Percentiles rank a stretch among this genome's conserved stretches.
Evolutionary conservation across 179 eudicot species (phyloP).

Genomic region (Beta lomatogona): DNA sequence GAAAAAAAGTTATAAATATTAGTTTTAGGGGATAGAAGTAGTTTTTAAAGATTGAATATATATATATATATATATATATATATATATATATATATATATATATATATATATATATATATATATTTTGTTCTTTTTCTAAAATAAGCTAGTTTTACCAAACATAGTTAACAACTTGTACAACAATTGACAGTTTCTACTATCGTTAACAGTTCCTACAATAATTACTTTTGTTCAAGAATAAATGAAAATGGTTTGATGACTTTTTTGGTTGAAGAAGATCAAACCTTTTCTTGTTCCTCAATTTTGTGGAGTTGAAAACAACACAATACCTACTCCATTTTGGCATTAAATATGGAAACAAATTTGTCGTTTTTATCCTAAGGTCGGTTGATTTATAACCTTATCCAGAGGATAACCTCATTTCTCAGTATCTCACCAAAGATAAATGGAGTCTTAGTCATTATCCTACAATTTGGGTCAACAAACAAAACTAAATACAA

Average conservation of each 20-base stretch:
- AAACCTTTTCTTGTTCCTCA: not conserved
- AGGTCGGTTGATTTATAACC: constrained; percentile 23
- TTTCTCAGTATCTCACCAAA: not conserved
- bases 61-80: too few relatives aligned
- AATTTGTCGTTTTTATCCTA: constrained; percentile 15
- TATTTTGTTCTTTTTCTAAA: too few relatives aligned
- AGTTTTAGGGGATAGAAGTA: too few relatives aligned
- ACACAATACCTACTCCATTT: constrained; percentile 14
- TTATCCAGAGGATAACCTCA: constrained; percentile 12
- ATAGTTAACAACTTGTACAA: too few relatives aligned
- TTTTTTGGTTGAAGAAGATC: not conserved
- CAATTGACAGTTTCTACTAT: too few relatives aligned
- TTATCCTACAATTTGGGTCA: constrained; percentile 29
- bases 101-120: too few relatives aligned
- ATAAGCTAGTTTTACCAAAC: too few relatives aligned
- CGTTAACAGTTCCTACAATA: not conserved
- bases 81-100: too few relatives aligned
- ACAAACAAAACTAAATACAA: constrained; percentile 32
- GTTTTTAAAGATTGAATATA: too few relatives aligned
- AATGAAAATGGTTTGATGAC: not conserved
- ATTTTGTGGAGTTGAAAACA: not conserved
- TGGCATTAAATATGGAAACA: constrained; percentile 6
- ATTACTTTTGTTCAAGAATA: not conserved
- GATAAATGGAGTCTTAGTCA: not conserved
- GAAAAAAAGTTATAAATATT: too few relatives aligned